Conservation (phyloP, 371 early-diverging fungal species). For the Mucor irregularis region DNA sequence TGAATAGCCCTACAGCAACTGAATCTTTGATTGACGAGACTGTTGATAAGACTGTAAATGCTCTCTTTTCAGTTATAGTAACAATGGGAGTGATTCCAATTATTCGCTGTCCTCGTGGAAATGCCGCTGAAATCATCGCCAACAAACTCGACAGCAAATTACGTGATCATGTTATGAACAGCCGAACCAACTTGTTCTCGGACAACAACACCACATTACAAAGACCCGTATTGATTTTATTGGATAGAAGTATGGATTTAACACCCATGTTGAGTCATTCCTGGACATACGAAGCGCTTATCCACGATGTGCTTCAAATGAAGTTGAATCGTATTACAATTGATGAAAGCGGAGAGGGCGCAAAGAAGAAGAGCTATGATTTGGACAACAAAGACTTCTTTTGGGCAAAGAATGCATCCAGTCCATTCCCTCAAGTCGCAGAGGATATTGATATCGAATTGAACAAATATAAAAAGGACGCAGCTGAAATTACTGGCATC, state of each 20-base stretch:
- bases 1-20: constrained; percentile 80
- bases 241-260: constrained; percentile 96
- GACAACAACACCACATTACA: constrained; percentile 56
- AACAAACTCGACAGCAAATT: constrained; percentile 84
- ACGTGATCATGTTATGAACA: constrained; percentile 88
- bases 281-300: constrained; percentile 97
- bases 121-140: constrained; percentile 94
- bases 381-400: constrained; percentile 92
- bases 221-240: constrained; percentile 82
- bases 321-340: constrained; percentile 84
- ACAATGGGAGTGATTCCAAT: constrained; percentile 92
- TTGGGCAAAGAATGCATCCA: constrained; percentile 91
- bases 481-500: constrained; percentile 86
- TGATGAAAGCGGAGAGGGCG: constrained; percentile 44
- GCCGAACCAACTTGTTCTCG: constrained; percentile 77
- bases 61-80: constrained; percentile 90
- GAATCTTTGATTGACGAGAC: constrained; percentile 80
- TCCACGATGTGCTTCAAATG: constrained; percentile 95
- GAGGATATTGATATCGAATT: constrained; percentile 91
- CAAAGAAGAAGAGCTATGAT: constrained; percentile 81
- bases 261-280: constrained; percentile 94
- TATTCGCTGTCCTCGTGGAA: constrained; percentile 88
- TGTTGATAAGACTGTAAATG: constrained; percentile 75
- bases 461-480: constrained; percentile 91
- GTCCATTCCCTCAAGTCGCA: constrained; percentile 98